Evolutionary conservation across 1,139 yeast genomes (phyloP), one percentile per base, ranked within the genome.

Genomic region (Magnusiomyces fungicola): DNA sequence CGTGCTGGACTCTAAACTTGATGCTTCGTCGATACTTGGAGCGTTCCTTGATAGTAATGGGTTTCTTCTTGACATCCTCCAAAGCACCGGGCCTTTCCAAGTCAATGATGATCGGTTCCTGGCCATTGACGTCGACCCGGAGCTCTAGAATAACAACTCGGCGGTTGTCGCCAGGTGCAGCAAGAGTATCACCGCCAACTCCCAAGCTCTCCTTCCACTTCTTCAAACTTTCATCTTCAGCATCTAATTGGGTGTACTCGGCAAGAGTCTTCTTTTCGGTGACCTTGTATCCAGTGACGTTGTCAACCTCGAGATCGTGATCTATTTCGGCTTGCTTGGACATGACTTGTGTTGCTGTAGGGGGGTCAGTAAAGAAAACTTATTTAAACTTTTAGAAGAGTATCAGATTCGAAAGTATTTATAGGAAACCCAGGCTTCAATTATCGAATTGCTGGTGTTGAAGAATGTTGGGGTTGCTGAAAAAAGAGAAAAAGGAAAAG

Each of bases 121-220:
- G 76, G 27, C 85, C 82, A 52, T 81, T 80, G 56, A 87, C 80
- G 43, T 77, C 68, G 58, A 89, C 73, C 6, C 86, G 78, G 79
- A 87, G 81, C 61, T 85, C 88, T 45, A 83, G 74, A 50, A 88
- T 78, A 7, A 88, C 95, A 22, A 88, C 95, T 57, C 78, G 80
- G 53, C 96, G 76, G 47, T 72, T 72, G 64, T 89, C 96, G 25
- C 82, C 84, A 3, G 87, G 77, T 43, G 67, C 76, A 54, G 72
- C 72, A 36, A 83, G 79, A 1, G 92, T 88, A 36, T 81, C 78
- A 5, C 79, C 73, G 3, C 74, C 64, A 36, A 80, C 64, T 0
- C 97, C 97, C 39, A 90, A 72, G 1, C 95, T 84, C 51, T 83
- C 88, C 69, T 90, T 90, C 97, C 97, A 90, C 66, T 86, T 87